Evolutionary conservation across 768 basidiomycete genomes (phyloP), one percentile per base, ranked within the genome.

Genomic region (Phanerochaete sordida): DNA sequence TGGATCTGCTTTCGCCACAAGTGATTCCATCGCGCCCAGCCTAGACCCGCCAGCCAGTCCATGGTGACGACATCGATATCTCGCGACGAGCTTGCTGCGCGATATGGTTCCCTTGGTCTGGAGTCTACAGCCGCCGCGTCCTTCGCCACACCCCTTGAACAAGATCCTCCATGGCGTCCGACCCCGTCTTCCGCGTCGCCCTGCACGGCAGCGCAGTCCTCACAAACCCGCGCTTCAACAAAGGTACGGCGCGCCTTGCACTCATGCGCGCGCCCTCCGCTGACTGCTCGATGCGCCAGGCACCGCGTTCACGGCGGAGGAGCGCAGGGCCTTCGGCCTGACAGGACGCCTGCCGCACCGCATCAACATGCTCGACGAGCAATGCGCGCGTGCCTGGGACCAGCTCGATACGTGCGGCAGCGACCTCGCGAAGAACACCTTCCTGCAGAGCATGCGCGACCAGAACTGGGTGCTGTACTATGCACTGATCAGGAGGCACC

Each of bases 401-500:
- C 91, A 92, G 68, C 76, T 87, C 43, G 33, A 59, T 35, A 64
- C 62, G 2, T 70, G 73, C 33, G 72, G 76, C 1, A 68, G 69
- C 3, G 75, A 78, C 56, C 68, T 85, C 33, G 72, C 77, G 54
- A 89, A 90, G 77, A 93, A 93, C 69, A 82, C 84, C 0, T 94
- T 94, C 69, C 65, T 90, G 62, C 86, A 87, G 73, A 87, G 85
- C 59, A 68, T 91, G 67, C 88, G 87, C 72, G 86, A 84, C 30
- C 91, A 93, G 79, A 92, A 91, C 64, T 85, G 85, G 84, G 86
- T 89, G 1, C 75, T 95, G 23, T 95, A 91, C 74, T 94, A 89
- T 71, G 77, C 82, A 2, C 74, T 96, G 16, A 67, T 75, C 2
- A 63, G 62, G 30, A 65, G 67, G 44, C 75, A 84, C 60, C 73